Conservation (phyloP, 352 stramenopile species). For the Phytopythium aichiense region DNA sequence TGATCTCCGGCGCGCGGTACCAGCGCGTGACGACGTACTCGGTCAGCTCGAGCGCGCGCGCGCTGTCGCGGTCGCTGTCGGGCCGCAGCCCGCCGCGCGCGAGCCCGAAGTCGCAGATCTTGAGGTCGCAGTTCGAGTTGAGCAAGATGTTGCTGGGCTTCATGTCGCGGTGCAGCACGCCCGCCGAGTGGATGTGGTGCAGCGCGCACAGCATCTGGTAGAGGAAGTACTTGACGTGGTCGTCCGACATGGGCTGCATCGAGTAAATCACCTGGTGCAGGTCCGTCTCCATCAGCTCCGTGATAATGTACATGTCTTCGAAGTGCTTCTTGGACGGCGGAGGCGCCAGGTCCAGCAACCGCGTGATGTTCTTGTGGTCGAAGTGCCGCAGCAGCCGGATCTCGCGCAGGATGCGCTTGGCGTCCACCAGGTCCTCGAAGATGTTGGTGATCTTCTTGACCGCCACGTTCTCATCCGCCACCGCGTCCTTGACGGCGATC, state of each 20-base stretch:
- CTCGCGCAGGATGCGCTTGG: slow-evolving; percentile 96
- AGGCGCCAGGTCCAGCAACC: slow-evolving; percentile 89
- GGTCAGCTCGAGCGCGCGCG: slow-evolving; percentile 37
- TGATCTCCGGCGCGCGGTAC: slow-evolving; percentile 90
- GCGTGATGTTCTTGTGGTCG: slow-evolving; percentile 92
- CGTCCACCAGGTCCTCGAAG: slow-evolving; percentile 97
- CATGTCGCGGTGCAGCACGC: slow-evolving; percentile 78
- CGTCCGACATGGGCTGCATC: slow-evolving; percentile 86
- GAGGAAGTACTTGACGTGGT: slow-evolving; percentile 82
- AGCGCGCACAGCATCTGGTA: slow-evolving; percentile 80
- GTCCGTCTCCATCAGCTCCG: slow-evolving; percentile 96
- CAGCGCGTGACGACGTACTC: slow-evolving; percentile 73
- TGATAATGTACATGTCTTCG: slow-evolving; percentile 96
- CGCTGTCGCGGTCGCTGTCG: neutral
- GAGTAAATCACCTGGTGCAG: slow-evolving; percentile 96
- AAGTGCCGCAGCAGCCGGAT: slow-evolving; percentile 86
- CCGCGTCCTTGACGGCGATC: slow-evolving; percentile 77
- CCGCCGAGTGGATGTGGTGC: slow-evolving; percentile 94
- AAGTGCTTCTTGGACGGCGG: slow-evolving; percentile 91
- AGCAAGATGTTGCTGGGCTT: slow-evolving; percentile 82
- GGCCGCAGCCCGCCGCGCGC: slow-evolving; percentile 53
- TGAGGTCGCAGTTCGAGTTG: slow-evolving; percentile 79
- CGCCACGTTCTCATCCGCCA: slow-evolving; percentile 61
- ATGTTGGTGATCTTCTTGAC: slow-evolving; percentile 94
- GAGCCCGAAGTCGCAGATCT: slow-evolving; percentile 77